Conservation (phyloP, 1,284 basidiomycete species). For the Schizophyllum commune region DNA sequence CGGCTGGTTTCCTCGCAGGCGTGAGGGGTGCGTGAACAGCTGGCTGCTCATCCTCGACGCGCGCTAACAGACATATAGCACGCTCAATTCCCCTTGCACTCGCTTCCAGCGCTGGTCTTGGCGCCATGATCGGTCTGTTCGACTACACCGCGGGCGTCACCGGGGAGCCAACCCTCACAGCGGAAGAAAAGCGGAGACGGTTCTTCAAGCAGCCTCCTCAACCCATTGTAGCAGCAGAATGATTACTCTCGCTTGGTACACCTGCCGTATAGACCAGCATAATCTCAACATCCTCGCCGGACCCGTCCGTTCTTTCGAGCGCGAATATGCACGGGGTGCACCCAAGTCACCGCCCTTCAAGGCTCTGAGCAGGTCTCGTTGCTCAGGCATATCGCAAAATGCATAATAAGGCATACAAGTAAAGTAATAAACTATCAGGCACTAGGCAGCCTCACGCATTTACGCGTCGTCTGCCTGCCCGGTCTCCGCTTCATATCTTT, state of each 20-base stretch:
- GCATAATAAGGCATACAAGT: too few relatives aligned
- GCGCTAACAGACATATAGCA: slow-evolving; percentile 33
- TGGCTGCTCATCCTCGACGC: slow-evolving; percentile 1
- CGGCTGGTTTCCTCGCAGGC: slow-evolving; percentile 88
- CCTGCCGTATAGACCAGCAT: slow-evolving; percentile 1
- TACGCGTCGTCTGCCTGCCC: too few relatives aligned
- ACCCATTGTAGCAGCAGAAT: slow-evolving; percentile 21
- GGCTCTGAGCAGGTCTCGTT: too few relatives aligned
- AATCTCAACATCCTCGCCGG: not conserved
- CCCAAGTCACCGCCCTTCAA: too few relatives aligned
- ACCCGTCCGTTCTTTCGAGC: not conserved
- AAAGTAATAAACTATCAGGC: too few relatives aligned
- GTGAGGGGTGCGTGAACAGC: slow-evolving; percentile 54
- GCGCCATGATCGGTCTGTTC: slow-evolving; percentile 76
- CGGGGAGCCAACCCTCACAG: slow-evolving; percentile 31
- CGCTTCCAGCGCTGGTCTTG: slow-evolving; percentile 76
- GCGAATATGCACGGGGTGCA: not conserved
- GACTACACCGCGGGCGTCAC: slow-evolving; percentile 71
- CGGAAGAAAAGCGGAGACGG: slow-evolving; percentile 54
- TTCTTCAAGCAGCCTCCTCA: slow-evolving; percentile 62
- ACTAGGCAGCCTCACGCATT: too few relatives aligned
- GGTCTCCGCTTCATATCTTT: too few relatives aligned
- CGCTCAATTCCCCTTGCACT: slow-evolving; percentile 82
- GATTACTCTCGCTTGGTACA: slow-evolving; percentile 6
- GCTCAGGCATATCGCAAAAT: too few relatives aligned